These are phyloP conservation scores for Cymodocea nodosa DNA, from an alignment of 116 monocot species.

Conservation along the genomic window DNA sequence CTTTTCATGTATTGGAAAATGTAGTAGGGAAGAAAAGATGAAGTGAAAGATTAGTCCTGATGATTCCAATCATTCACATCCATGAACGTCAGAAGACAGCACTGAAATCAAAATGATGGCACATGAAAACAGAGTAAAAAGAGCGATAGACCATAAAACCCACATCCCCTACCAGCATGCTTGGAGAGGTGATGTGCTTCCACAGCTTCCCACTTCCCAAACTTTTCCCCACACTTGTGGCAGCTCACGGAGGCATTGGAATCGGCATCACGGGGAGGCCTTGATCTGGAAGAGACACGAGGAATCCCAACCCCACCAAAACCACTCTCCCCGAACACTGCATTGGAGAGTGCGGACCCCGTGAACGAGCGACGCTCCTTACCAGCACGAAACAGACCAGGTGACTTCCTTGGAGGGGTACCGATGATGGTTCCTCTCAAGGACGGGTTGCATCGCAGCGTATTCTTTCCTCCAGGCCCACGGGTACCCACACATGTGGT, in stretches of 20 bases:
- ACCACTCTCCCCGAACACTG: slow-evolving; percentile 19
- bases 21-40: too few species aligned
- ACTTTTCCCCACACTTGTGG: slow-evolving; percentile 68
- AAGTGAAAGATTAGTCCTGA: too few species aligned
- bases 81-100: too few species aligned
- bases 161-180: slow-evolving; percentile 48
- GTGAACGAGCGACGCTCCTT: slow-evolving; percentile 13
- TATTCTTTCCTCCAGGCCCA: slow-evolving; percentile 34
- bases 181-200: slow-evolving; percentile 83
- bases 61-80: too few species aligned
- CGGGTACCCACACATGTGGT: slow-evolving; percentile 44
- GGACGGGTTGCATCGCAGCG: slow-evolving; percentile 17
- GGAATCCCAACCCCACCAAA: slow-evolving; percentile 11
- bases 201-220: slow-evolving; percentile 48
- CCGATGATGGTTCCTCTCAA: slow-evolving; percentile 13
- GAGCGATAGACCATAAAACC: background rate
- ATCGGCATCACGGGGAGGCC: slow-evolving; percentile 26
- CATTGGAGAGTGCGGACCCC: slow-evolving; percentile 16
- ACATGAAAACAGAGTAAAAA: background rate
- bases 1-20: too few species aligned
- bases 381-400: slow-evolving; percentile 13
- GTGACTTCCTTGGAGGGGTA: slow-evolving; percentile 32
- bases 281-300: slow-evolving; percentile 14
- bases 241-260: slow-evolving; percentile 22
- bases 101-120: background rate